Evolutionary conservation across 805 yeast genomes (phyloP).

Genomic region (Komagataella phaffii): DNA sequence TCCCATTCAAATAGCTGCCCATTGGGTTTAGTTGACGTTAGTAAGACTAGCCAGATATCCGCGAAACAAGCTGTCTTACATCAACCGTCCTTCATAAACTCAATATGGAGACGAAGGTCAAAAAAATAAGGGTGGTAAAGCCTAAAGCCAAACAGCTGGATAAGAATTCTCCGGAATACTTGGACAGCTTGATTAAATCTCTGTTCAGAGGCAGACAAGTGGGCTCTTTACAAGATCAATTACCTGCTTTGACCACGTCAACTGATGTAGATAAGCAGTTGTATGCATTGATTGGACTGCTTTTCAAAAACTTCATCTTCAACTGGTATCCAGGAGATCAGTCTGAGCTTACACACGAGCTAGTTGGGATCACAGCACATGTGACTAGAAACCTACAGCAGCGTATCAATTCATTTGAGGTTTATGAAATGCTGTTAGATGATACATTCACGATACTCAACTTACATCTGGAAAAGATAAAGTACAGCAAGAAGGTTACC

Average conservation of each 20-base stretch:
- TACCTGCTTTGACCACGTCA: constrained; percentile 27
- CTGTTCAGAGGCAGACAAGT: constrained; percentile 3
- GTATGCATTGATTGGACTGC: constrained; percentile 30
- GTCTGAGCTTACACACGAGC: constrained; percentile 25
- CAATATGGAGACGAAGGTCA: background rate
- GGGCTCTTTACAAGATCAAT: constrained; percentile 5
- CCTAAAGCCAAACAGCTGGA: background rate
- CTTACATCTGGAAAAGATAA: constrained; percentile 9
- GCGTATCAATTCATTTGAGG: constrained; percentile 17
- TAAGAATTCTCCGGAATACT: constrained; percentile 13
- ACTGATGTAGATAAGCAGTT: constrained; percentile 27
- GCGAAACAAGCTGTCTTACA: background rate
- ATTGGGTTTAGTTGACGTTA: background rate
- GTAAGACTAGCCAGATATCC: background rate
- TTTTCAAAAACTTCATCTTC: constrained; percentile 31
- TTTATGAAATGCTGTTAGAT: constrained; percentile 25
- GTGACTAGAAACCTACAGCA: constrained; percentile 24
- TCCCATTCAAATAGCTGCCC: background rate
- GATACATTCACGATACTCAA: constrained; percentile 28
- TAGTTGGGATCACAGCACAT: constrained; percentile 24
- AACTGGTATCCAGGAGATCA: constrained; percentile 31
- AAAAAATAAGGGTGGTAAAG: background rate
- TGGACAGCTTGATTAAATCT: constrained; percentile 7
- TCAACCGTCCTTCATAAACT: background rate
- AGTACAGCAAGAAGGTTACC: constrained; percentile 2